Base-by-base conservation (phyloP, 257 asterid genomes). In the Solanum commersonii region DNA sequence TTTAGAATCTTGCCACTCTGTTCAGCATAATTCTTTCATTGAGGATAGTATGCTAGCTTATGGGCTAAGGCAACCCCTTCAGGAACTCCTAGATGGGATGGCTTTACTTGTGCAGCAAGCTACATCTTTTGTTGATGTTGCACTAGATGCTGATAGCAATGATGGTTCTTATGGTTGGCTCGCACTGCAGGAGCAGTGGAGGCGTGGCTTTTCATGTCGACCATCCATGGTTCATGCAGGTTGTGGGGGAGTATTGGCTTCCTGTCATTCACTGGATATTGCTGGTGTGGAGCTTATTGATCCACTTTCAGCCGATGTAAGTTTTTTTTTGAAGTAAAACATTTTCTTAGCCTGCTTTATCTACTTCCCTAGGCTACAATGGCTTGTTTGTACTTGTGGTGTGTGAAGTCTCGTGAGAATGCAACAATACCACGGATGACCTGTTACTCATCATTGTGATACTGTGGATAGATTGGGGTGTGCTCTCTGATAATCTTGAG, bases 141-240 rank as follows among this genome's bases (percentile, higher is more conserved):
- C 98, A 49, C 93, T 97, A 85, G 99, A 97, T 94, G 95, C 98
- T 52, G 99, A 97, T 91, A 96, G 95, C 90, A 95, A 96, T 70
- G 99, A 97, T 93, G 99, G 99, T 84, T 98, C 98, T 82, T 94
- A 92, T 91, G 98, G 99, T 84, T 96, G 97, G 99, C 99, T 97
- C 90, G 98, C 99, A 35, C 88, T 96, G 91, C 98, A 97, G 94
- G 99, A 97, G 94, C 99, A 97, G 92, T 88, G 93, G 93, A 96
- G 99, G 91, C 99, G 99, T 87, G 98, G 98, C 59, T 94, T 97
- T 93, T 95, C 98, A 74, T 97, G 99, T 92, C 97, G 99, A 83
- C 99, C 99, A 84, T 94, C 98, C 87, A 97, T 94, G 98, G 98
- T 94, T 60, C 99, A 97, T 94, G 99, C 99, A 90, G 99, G 99